Evolutionary conservation across 208 protist species (phyloP).

Genomic region (Porcisia hertigi): DNA sequence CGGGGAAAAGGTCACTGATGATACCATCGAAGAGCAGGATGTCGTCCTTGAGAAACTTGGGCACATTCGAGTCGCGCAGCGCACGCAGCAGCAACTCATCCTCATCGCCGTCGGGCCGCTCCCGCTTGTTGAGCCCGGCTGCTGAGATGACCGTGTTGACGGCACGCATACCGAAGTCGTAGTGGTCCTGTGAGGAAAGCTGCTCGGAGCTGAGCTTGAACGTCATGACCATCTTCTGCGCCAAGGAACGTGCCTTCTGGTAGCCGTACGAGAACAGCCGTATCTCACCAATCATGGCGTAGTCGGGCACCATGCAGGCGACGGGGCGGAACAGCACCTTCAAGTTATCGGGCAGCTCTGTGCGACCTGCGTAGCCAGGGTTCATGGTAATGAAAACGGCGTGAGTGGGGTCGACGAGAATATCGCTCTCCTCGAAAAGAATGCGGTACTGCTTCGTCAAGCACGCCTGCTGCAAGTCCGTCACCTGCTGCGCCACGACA

Average conservation of each 20-base stretch:
- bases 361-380: slow-evolving; percentile 98
- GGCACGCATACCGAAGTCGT: slow-evolving; percentile 99
- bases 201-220: slow-evolving; percentile 99
- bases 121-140: slow-evolving; percentile 96
- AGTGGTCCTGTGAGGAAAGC: slow-evolving; percentile 98
- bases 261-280: slow-evolving; percentile 98
- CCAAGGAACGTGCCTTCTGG: slow-evolving; percentile 92
- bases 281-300: slow-evolving; percentile 99
- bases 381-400: slow-evolving; percentile 99
- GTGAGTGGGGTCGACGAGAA: slow-evolving; percentile 94
- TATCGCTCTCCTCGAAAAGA: slow-evolving; percentile 94
- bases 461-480: slow-evolving; percentile 95
- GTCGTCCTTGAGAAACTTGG: slow-evolving; percentile 97
- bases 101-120: slow-evolving; percentile 92
- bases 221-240: slow-evolving; percentile 98
- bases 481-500: slow-evolving; percentile 97
- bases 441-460: slow-evolving; percentile 92
- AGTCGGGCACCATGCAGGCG: slow-evolving; percentile 99
- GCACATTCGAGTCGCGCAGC: slow-evolving; percentile 97
- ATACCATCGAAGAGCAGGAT: slow-evolving; percentile 97
- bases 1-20: slow-evolving; percentile 98
- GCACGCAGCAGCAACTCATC: slow-evolving; percentile 95
- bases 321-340: slow-evolving; percentile 98
- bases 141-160: slow-evolving; percentile 99
- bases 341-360: slow-evolving; percentile 98